phyloP scores from a whole-genome alignment of 495 filamentous ascomycete species.

The Niebla homalea region DNA sequence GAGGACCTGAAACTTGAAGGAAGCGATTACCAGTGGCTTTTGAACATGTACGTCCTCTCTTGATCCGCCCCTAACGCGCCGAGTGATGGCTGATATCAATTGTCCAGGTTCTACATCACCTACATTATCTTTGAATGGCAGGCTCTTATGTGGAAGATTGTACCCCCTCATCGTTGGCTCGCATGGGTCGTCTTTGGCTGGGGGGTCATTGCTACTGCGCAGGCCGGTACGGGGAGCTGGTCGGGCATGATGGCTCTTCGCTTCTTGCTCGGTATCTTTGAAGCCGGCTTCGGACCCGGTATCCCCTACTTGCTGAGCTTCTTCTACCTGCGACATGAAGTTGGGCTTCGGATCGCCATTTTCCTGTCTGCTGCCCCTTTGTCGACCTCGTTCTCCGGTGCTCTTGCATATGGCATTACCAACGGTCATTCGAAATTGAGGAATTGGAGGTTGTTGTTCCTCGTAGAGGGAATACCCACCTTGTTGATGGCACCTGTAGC shows the following conservation, averaged over 20 bases:
- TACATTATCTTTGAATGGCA: conserved; percentile 54
- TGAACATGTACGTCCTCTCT: conserved; percentile 41
- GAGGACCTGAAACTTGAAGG: conserved; percentile 38
- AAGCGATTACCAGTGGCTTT: conserved; percentile 51
- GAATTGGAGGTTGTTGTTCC: conserved; percentile 70
- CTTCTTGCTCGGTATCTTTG: conserved; percentile 53
- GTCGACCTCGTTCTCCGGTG: conserved; percentile 72
- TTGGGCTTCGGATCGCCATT: conserved; percentile 63
- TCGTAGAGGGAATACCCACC: conserved; percentile 70
- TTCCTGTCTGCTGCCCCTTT: conserved; percentile 69
- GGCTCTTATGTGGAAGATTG: conserved; percentile 58
- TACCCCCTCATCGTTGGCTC: conserved; percentile 43
- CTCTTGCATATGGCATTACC: conserved; percentile 73
- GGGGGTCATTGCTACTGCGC: conserved; percentile 45
- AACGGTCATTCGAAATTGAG: conserved; percentile 51
- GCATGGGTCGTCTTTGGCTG: conserved; percentile 35
- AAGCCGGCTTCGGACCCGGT: conserved; percentile 56
- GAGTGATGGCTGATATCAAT: too few relatives aligned
- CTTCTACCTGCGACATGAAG: conserved; percentile 69
- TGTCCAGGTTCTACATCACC: conserved; percentile 45
- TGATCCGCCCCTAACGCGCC: too few relatives aligned
- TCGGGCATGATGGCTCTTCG: conserved; percentile 51
- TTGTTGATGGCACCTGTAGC: conserved; percentile 50
- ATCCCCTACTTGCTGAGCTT: conserved; percentile 66
- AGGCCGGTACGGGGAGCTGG: conserved; percentile 50